Base-by-base conservation (phyloP, 257 asterid species). In the Lycium ferocissimum region DNA sequence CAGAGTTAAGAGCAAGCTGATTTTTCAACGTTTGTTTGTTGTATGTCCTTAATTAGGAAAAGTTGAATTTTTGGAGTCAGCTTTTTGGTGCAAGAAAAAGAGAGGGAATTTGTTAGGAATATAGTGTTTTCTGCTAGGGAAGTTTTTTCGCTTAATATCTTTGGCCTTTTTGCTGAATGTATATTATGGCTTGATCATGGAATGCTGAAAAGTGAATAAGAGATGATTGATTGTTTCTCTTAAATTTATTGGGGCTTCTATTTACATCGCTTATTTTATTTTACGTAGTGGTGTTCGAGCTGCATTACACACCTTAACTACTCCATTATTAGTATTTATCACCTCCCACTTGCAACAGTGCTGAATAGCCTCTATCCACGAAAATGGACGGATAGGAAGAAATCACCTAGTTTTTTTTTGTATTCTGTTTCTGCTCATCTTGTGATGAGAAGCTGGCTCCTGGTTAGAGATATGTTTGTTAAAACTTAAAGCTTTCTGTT, bases 1-100 rank as follows among this genome's bases (percentile, higher is more conserved):
- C 91, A 90, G 86, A 87, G 89, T 69, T 88, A 84, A 83, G 86
- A 71, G 79, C 56, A 40, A 40, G 56, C 79, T 71, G 53, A 6
- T 14, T 3, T 67, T 37, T 40, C 76, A 0, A 37, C 7, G 12
- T 37, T 67, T 3, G 1, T 35, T 35, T 9, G 38, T 1, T 35
- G 47, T 66, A 14, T 59, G 35, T n/a, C 35, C 66, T n/a, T 59
- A 14, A n/a, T 37, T 67, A 37, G 51, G n/a, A 13, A 7, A 67
- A 35, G 2, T 35, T 37, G 22, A 13, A 37, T 6, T 8, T 6
- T 37, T 35, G 3, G 20, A 2, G 20, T 18, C 22, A 37, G 0
- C 3, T 67, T 67, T 67, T 7, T 35, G 76, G 76, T 67, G 14
- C 33, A 26, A 26, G 33, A 26, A 67, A 67, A 14, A 49, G 35